These are phyloP conservation scores for Nakataea oryzae DNA, from an alignment of 2,329 filamentous ascomycete species.

Conservation along the genomic window DNA sequence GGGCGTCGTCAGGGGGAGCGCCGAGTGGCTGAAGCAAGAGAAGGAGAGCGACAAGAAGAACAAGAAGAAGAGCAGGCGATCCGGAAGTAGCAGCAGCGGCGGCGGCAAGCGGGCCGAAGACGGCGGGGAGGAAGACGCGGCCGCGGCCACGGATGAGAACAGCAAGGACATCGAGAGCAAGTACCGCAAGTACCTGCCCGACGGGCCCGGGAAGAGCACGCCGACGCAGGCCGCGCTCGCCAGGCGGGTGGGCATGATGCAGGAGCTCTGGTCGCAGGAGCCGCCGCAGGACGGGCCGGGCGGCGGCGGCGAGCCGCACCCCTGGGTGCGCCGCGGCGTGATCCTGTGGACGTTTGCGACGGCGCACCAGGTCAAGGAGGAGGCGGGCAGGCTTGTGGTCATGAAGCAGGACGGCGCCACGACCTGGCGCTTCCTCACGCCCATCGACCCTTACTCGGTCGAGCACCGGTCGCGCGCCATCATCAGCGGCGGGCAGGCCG, in stretches of 20 bases:
- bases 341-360: slow-evolving; percentile 55
- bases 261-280: slow-evolving; percentile 50
- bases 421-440: slow-evolving; percentile 51
- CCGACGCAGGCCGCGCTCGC: slow-evolving; percentile 45
- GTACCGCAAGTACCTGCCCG: background rate
- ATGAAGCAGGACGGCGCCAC: slow-evolving; percentile 39
- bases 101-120: background rate
- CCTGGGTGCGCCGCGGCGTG: slow-evolving; percentile 48
- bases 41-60: slow-evolving; percentile 3
- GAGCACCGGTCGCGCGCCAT: slow-evolving; percentile 42
- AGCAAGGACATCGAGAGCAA: background rate
- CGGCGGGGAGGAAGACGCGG: slow-evolving; percentile 6
- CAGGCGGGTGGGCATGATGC: slow-evolving; percentile 54
- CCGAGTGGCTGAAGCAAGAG: background rate
- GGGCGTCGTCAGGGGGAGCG: background rate
- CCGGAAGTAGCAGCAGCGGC: slow-evolving; percentile 6
- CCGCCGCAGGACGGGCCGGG: slow-evolving; percentile 22
- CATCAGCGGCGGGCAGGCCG: slow-evolving; percentile 14
- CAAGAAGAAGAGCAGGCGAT: slow-evolving; percentile 6
- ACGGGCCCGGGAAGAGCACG: slow-evolving; percentile 1
- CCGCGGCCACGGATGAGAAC: slow-evolving; percentile 14
- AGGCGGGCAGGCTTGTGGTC: slow-evolving; percentile 24
- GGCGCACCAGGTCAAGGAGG: slow-evolving; percentile 23
- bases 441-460: slow-evolving; percentile 48
- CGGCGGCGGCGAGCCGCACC: slow-evolving; percentile 9